phyloP scores from a whole-genome alignment of 108 stramenopile species.

The Nannochloropsis granulata region DNA sequence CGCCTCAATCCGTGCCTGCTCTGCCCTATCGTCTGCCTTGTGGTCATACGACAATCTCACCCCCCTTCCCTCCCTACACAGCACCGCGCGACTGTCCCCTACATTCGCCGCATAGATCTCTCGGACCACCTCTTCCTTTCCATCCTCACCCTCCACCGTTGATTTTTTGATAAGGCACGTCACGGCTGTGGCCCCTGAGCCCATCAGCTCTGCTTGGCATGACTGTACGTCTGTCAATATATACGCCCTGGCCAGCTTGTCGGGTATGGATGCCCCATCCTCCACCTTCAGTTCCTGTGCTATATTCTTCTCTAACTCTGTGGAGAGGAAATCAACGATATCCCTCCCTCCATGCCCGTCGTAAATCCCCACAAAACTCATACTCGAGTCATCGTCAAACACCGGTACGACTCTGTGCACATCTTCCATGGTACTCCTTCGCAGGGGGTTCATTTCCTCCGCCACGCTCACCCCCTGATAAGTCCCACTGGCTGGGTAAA shows the following conservation, averaged over 20 bases:
- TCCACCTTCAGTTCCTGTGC: conserved; percentile 51
- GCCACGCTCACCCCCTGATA: neutral
- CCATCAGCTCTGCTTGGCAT: conserved; percentile 48
- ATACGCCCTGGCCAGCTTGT: conserved; percentile 60
- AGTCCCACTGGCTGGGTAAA: neutral
- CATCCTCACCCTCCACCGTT: conserved; percentile 12
- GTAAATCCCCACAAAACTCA: conserved; percentile 62
- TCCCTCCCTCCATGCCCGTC: conserved; percentile 76
- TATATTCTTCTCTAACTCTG: conserved; percentile 53
- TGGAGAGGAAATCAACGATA: conserved; percentile 81
- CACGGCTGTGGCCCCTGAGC: conserved; percentile 83
- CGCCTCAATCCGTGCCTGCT: conserved; percentile 31
- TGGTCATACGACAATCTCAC: conserved; percentile 40
- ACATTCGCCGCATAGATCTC: conserved; percentile 72
- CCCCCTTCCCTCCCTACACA: conserved; percentile 35
- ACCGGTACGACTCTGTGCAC: conserved; percentile 44
- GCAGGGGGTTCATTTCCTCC: conserved; percentile 54
- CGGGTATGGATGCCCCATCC: conserved; percentile 4
- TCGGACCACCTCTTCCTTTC: neutral
- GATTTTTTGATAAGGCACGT: conserved; percentile 52
- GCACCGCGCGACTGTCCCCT: conserved; percentile 79
- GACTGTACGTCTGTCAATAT: conserved; percentile 72
- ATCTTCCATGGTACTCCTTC: conserved; percentile 89
- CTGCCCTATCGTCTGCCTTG: conserved; percentile 36
- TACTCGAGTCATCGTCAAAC: conserved; percentile 23